A percentile compares a stretch with the other conserved stretches of the same genome.
These are phyloP conservation scores for Ustulina deusta DNA, from an alignment of 2,329 filamentous ascomycete genomes.

Conservation along the genomic window DNA sequence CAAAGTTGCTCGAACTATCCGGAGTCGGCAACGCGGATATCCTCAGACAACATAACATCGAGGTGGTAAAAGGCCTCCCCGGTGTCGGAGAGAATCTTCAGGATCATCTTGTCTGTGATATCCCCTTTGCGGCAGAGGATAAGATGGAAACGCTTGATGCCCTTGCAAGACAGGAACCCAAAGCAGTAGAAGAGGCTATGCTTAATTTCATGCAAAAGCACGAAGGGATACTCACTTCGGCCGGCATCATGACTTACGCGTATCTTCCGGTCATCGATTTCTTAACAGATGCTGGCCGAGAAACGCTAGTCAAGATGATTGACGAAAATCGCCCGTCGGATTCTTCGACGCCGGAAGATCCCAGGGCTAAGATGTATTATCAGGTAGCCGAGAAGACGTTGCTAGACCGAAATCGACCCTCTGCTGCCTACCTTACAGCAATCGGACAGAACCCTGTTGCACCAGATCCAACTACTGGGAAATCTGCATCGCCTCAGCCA, in stretches of 20 bases:
- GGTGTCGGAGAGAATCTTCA: constrained; percentile 45
- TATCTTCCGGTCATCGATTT: constrained; percentile 37
- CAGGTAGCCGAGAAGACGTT: constrained; percentile 34
- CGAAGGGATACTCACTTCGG: constrained; percentile 34
- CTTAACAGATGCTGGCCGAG: constrained; percentile 5
- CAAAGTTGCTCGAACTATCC: constrained; percentile 55
- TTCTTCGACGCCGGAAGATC: background rate
- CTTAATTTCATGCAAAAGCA: constrained; percentile 23
- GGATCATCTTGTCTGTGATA: constrained; percentile 40
- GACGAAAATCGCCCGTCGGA: constrained; percentile 10
- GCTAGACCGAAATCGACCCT: constrained; percentile 29
- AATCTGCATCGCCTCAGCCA: constrained; percentile 9
- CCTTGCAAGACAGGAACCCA: constrained; percentile 32
- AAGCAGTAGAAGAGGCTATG: constrained; percentile 33
- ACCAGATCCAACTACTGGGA: constrained; percentile 26
- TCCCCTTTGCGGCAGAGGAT: constrained; percentile 31
- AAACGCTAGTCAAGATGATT: constrained; percentile 26
- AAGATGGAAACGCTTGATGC: constrained; percentile 40
- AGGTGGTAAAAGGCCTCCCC: constrained; percentile 34
- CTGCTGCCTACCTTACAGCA: constrained; percentile 30
- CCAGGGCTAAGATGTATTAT: constrained; percentile 25
- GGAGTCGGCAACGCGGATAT: constrained; percentile 46
- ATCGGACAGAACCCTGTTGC: constrained; percentile 26
- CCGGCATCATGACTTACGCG: constrained; percentile 37
- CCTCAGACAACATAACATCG: constrained; percentile 27